These are phyloP conservation scores for Lignosus rhinocerotis DNA, from an alignment of 1,284 basidiomycete species.

Conservation along the genomic window DNA sequence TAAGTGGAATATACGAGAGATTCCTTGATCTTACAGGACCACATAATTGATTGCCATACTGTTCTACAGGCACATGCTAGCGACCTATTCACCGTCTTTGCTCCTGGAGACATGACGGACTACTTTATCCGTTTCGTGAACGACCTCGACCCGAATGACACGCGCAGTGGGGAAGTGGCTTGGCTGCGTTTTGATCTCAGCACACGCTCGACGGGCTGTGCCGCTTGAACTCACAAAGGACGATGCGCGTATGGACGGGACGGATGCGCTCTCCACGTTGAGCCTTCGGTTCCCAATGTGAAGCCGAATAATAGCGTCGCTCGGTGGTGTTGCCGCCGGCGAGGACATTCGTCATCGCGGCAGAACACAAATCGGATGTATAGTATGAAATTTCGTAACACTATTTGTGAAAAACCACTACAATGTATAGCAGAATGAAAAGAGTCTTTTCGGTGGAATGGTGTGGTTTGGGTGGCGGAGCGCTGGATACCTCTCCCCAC, in stretches of 20 bases:
- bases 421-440: no score
- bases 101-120: slow-evolving; percentile 18
- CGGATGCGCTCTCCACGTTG: slow-evolving; percentile 40
- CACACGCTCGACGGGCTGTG: slow-evolving; percentile 12
- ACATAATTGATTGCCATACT: background rate
- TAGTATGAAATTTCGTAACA: no score
- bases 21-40: background rate
- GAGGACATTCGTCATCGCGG: no score
- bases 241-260: slow-evolving; percentile 32
- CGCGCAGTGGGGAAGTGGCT: background rate
- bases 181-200: slow-evolving; percentile 20
- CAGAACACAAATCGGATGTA: no score
- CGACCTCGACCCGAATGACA: slow-evolving; percentile 25
- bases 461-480: no score
- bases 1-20: background rate
- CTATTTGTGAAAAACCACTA: no score
- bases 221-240: slow-evolving; percentile 30
- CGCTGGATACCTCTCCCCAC: no score
- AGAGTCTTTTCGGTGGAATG: no score
- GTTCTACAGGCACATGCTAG: slow-evolving; percentile 14
- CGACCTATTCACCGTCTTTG: slow-evolving; percentile 21
- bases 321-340: no score
- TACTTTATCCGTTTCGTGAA: slow-evolving; percentile 27
- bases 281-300: background rate
- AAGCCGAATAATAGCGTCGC: background rate